Base-by-base conservation (phyloP, 2,329 filamentous ascomycete species). In the Neopestalotiopsis rosae region DNA sequence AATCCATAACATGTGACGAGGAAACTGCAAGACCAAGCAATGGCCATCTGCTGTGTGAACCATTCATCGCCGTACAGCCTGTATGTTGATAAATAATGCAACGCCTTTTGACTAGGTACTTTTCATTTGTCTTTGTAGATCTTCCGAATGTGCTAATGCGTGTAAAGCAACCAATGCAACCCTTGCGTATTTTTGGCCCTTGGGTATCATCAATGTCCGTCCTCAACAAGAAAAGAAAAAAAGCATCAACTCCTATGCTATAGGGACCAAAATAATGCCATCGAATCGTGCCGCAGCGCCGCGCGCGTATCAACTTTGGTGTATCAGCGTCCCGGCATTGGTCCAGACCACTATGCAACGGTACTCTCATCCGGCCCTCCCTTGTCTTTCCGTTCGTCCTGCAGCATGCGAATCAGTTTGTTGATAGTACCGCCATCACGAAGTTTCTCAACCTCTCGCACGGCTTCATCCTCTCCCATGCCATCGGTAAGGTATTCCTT, bases 341-440 rank as follows among this genome's bases (percentile, higher is more conserved):
- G 45, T 52, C 45, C 73, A 72, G 68, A 65, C 67, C 67, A 67
- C 66, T 75, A 76, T 40, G 67, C 69, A 61, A 67, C 66, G 67
- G 74, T 71, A 61, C 72, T 73, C 57, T 78, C 77, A 56, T 78
- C 77, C 12, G 70, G 73, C 7, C 73, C 56, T 5, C 77, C 76
- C 68, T 75, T 77, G 28, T 80, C 78, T 67, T 80, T 81, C 13
- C 78, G 76, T 71, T 80, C 78, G 42, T 80, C 78, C 62, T 79
- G 76, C 32, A 81, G 69, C 71, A 79, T 74, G 20, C 78, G 76
- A 20, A 80, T 80, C 52, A 81, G 70, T 71, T 79, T 81, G 71
- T 81, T 79, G 63, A 81, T 79, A 24, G 77, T 80, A 6, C 79
- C 76, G 1, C 77, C 77, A 32, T 78, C 76, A 32, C 79, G 79